These are phyloP conservation scores for Lentithecium fluviatile DNA, from an alignment of 495 filamentous ascomycete species.

Conservation along the genomic window DNA sequence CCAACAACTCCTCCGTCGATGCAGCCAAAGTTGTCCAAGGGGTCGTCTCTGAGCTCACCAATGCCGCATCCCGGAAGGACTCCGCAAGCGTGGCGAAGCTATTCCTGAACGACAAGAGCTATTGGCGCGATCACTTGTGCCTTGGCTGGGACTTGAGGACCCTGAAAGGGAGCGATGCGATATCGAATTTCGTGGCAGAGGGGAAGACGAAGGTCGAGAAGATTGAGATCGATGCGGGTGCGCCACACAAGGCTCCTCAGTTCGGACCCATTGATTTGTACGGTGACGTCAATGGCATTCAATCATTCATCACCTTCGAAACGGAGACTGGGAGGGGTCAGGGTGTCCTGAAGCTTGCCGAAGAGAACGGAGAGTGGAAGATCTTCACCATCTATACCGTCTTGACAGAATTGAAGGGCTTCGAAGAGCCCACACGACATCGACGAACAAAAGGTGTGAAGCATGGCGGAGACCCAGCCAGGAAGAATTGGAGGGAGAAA, in stretches of 20 bases:
- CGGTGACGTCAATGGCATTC: slow-evolving; percentile 33
- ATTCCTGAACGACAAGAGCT: slow-evolving; percentile 30
- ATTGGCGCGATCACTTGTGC: slow-evolving; percentile 38
- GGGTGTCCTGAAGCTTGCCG: slow-evolving; percentile 22
- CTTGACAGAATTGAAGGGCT: slow-evolving; percentile 29
- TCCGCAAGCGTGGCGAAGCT: slow-evolving; percentile 4
- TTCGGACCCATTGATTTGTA: slow-evolving; percentile 18
- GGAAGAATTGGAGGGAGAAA: slow-evolving; percentile 63
- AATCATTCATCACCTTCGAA: slow-evolving; percentile 36
- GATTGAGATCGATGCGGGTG: slow-evolving; percentile 8
- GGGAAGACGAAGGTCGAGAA: not conserved
- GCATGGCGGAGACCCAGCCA: slow-evolving; percentile 31
- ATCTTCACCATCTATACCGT: slow-evolving; percentile 34
- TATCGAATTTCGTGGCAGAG: slow-evolving; percentile 17
- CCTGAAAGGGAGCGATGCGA: slow-evolving; percentile 20
- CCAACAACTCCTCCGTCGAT: slow-evolving; percentile 4
- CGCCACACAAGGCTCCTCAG: slow-evolving; percentile 1
- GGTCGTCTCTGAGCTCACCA: slow-evolving; percentile 5
- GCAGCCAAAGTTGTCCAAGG: slow-evolving; percentile 9
- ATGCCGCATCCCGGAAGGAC: slow-evolving; percentile 5
- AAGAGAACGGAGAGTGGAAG: slow-evolving; percentile 31
- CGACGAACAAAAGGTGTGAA: slow-evolving; percentile 29
- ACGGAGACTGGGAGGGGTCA: slow-evolving; percentile 28
- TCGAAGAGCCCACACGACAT: slow-evolving; percentile 20
- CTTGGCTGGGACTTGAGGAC: slow-evolving; percentile 37